Evolutionary conservation across 192 early-diverging fungal genomes (phyloP).

Genomic region (Coemansia sp.): DNA sequence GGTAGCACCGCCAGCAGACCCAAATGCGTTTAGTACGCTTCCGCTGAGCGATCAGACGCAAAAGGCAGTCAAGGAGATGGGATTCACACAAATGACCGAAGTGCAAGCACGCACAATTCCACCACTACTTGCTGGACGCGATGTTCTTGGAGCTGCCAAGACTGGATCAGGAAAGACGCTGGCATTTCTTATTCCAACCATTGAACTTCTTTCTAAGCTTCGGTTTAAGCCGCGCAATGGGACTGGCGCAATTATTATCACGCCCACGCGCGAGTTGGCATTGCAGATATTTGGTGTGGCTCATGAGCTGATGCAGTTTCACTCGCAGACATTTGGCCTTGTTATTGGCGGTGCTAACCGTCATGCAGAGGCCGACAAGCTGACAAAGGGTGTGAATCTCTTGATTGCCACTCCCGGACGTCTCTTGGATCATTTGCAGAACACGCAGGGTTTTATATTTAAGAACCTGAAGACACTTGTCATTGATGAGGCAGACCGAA

Average conservation of each 20-base stretch:
- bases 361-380: constrained; percentile 93
- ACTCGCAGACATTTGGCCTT: constrained; percentile 97
- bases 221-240: constrained; percentile 98
- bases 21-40: constrained; percentile 67
- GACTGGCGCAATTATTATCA: constrained; percentile 92
- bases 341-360: constrained; percentile 98
- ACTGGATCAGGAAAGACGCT: constrained; percentile 97
- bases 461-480: constrained; percentile 93
- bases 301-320: constrained; percentile 90
- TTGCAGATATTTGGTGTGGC: constrained; percentile 99
- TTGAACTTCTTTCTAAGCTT: constrained; percentile 84
- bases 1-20: neutral
- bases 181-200: constrained; percentile 92
- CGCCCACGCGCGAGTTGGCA: constrained; percentile 97
- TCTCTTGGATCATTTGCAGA: constrained; percentile 97
- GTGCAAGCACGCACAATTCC: constrained; percentile 96
- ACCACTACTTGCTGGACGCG: constrained; percentile 90
- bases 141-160: constrained; percentile 98
- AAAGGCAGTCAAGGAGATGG: constrained; percentile 86
- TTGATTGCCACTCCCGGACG: constrained; percentile 95
- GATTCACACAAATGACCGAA: constrained; percentile 92
- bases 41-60: constrained; percentile 78
- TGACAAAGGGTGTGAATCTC: constrained; percentile 94
- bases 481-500: constrained; percentile 98
- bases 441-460: constrained; percentile 92